Percentiles rank a stretch among this genome's conserved stretches.
Evolutionary conservation across 2,329 filamentous ascomycete genomes (phyloP).

Genomic region (Talaromyces sp.): DNA sequence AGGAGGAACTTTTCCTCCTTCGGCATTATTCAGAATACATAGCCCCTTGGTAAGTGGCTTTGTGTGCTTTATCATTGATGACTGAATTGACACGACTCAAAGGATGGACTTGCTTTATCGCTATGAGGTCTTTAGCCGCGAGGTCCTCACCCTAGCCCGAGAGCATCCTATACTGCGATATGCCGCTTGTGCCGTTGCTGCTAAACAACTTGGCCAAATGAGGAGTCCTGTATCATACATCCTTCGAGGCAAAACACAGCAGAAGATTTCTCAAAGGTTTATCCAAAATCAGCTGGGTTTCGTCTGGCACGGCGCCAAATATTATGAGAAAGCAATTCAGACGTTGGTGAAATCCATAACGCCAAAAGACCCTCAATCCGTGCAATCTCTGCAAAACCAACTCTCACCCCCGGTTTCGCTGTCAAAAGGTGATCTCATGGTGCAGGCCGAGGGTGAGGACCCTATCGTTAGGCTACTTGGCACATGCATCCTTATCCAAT

Average conservation of each 20-base stretch:
- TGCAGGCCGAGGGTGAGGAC: neutral
- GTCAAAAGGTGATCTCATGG: neutral
- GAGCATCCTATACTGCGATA: conserved; percentile 13
- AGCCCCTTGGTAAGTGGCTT: neutral
- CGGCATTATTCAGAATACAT: neutral
- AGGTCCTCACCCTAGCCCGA: conserved; percentile 10
- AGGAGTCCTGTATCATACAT: conserved; percentile 7
- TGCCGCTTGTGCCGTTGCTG: conserved; percentile 16
- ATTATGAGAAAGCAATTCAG: conserved; percentile 17
- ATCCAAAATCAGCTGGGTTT: conserved; percentile 12
- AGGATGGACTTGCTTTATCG: conserved; percentile 15
- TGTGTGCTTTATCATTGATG: neutral
- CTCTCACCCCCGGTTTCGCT: neutral
- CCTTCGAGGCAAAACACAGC: conserved; percentile 7
- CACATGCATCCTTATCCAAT: neutral
- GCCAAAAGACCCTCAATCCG: conserved; percentile 5
- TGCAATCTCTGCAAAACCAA: conserved; percentile 8
- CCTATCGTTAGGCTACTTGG: neutral
- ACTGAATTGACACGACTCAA: neutral
- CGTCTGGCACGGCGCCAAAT: conserved; percentile 17
- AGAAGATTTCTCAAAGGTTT: conserved; percentile 8
- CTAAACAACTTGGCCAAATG: conserved; percentile 17
- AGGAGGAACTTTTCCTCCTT: neutral
- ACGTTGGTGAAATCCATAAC: conserved; percentile 14
- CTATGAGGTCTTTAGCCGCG: conserved; percentile 13